Conservation (phyloP, 805 yeast genomes). For the Nakazawaea sp. region DNA sequence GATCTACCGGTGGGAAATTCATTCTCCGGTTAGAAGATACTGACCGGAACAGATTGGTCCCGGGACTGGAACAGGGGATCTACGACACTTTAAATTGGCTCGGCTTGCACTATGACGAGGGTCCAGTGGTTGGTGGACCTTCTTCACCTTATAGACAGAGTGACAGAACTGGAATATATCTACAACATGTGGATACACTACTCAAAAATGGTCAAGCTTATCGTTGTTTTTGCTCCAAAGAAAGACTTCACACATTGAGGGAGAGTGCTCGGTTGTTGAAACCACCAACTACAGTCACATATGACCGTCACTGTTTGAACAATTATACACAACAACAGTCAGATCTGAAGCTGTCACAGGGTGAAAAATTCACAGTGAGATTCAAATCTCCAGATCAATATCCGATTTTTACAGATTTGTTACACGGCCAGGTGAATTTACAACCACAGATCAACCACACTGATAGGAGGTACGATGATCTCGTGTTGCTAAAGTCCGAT, state of each 20-base stretch:
- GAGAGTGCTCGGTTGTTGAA: conserved; percentile 65
- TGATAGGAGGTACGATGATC: conserved; percentile 84
- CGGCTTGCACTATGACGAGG: conserved; percentile 72
- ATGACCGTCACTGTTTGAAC: conserved; percentile 75
- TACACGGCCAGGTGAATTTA: conserved; percentile 70
- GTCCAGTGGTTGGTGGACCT: conserved; percentile 55
- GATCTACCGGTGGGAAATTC: conserved; percentile 73
- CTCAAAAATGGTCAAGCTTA: conserved; percentile 70
- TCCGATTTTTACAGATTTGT: conserved; percentile 60
- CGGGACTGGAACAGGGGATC: conserved; percentile 78
- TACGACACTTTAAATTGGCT: conserved; percentile 76
- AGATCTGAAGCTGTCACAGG: conserved; percentile 23
- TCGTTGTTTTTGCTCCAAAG: conserved; percentile 80
- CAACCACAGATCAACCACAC: conserved; percentile 71
- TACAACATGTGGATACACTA: conserved; percentile 47
- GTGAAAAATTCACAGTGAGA: conserved; percentile 51
- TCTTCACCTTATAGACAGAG: conserved; percentile 83
- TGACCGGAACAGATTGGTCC: conserved; percentile 71
- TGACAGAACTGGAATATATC: conserved; percentile 64
- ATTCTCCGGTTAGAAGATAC: conserved; percentile 87
- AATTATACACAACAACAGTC: conserved; percentile 33
- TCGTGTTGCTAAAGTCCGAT: conserved; percentile 86
- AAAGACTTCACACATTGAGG: conserved; percentile 59
- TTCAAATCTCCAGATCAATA: conserved; percentile 71
- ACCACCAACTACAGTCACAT: conserved; percentile 90